A percentile compares a stretch with the other conserved stretches of the same genome.
Evolutionary conservation across 192 early-diverging fungal genomes (phyloP).

Genomic region (Coemansia interrupta): DNA sequence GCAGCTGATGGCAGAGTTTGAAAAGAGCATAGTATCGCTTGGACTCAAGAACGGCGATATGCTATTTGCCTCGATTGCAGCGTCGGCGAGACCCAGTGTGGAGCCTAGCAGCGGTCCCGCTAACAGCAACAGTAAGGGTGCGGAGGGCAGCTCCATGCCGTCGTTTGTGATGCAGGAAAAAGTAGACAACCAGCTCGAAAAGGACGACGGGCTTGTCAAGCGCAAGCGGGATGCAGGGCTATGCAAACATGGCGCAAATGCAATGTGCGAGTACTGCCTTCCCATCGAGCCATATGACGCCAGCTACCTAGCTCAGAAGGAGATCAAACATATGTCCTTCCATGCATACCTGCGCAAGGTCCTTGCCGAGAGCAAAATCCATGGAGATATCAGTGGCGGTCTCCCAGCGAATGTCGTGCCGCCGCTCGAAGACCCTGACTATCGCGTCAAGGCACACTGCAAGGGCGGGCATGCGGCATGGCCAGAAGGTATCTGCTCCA

Average conservation of each 20-base stretch:
- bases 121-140: constrained; percentile 1
- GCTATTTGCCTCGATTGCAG: constrained; percentile 29
- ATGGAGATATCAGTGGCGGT: constrained; percentile 44
- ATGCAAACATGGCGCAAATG: constrained; percentile 52
- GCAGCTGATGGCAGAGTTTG: constrained; percentile 35
- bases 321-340: constrained; percentile 97
- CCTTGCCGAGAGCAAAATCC: constrained; percentile 64
- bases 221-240: constrained; percentile 74
- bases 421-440: constrained; percentile 82
- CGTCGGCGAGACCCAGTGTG: constrained; percentile 29
- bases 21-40: constrained; percentile 26
- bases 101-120: constrained; percentile 10
- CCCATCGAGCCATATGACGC: constrained; percentile 78
- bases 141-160: neutral
- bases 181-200: constrained; percentile 78
- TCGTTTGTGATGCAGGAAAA: constrained; percentile 57
- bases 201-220: constrained; percentile 77
- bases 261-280: constrained; percentile 49
- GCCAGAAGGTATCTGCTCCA: constrained; percentile 94
- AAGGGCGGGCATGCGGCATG: constrained; percentile 78
- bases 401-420: constrained; percentile 59
- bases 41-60: constrained; percentile 46
- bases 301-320: constrained; percentile 80
- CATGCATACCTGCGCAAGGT: constrained; percentile 83
- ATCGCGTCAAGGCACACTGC: constrained; percentile 77